Evolutionary conservation across 2,329 filamentous ascomycete genomes (phyloP).

Genomic region (Metarhizium rileyi): DNA sequence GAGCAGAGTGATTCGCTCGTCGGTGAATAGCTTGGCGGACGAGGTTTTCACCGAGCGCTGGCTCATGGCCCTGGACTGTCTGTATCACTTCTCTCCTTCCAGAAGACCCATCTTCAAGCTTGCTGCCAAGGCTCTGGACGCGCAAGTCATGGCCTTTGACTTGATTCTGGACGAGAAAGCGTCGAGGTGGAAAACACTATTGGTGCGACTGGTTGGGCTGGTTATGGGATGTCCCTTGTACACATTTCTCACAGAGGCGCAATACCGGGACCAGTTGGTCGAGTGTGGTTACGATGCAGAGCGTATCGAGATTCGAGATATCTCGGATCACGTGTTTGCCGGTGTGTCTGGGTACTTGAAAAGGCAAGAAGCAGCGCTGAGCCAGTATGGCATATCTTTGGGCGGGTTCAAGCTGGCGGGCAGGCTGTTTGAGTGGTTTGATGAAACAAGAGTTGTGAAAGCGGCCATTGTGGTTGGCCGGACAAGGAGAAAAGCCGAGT

Average conservation of each 20-base stretch:
- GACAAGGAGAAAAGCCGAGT: background rate
- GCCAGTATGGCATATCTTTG: conserved; percentile 23
- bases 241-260: conserved; percentile 35
- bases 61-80: conserved; percentile 44
- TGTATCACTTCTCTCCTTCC: conserved; percentile 47
- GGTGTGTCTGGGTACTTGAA: conserved; percentile 36
- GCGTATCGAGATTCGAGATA: conserved; percentile 34
- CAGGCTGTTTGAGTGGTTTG: conserved; percentile 29
- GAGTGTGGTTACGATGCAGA: conserved; percentile 35
- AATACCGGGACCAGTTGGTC: conserved; percentile 35
- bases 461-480: conserved; percentile 26
- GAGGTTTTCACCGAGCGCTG: conserved; percentile 26
- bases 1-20: conserved; percentile 16
- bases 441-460: conserved; percentile 22
- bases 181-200: conserved; percentile 17
- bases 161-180: conserved; percentile 30
- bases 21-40: conserved; percentile 17
- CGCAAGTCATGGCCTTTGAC: conserved; percentile 46
- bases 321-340: conserved; percentile 43
- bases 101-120: conserved; percentile 34
- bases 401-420: conserved; percentile 27
- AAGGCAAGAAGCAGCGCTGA: conserved; percentile 21
- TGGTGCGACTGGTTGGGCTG: conserved; percentile 33
- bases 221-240: conserved; percentile 36
- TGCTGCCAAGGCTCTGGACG: conserved; percentile 29